Evolutionary conservation across 2,329 filamentous ascomycete species (phyloP).

Genomic region (Ilyonectria robusta): DNA sequence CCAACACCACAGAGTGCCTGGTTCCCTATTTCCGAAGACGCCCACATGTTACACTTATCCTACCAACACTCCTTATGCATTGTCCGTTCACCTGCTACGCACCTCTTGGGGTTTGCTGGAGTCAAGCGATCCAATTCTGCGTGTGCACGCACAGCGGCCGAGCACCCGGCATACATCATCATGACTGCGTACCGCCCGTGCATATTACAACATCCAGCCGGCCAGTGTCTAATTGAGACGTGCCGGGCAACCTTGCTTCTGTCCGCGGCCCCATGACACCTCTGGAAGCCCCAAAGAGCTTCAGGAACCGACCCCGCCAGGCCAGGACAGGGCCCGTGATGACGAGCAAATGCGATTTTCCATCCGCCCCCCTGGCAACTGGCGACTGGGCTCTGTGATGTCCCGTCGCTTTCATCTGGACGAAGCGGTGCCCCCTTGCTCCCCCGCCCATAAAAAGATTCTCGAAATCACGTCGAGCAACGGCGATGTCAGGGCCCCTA

Average conservation of each 20-base stretch:
- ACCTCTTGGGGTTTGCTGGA: background rate
- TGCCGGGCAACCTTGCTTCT: slow-evolving; percentile 5
- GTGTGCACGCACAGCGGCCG: slow-evolving; percentile 9
- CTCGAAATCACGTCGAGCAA: slow-evolving; percentile 21
- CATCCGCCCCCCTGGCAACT: slow-evolving; percentile 16
- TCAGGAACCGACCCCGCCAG: slow-evolving; percentile 13
- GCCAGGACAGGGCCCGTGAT: slow-evolving; percentile 7
- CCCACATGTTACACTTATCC: background rate
- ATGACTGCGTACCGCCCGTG: slow-evolving; percentile 8
- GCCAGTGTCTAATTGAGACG: slow-evolving; percentile 8
- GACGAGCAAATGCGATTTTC: slow-evolving; percentile 24
- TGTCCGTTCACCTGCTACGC: no score
- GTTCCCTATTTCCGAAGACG: background rate
- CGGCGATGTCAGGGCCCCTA: slow-evolving; percentile 11
- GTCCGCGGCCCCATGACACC: background rate
- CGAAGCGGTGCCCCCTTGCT: slow-evolving; percentile 1
- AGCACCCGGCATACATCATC: background rate
- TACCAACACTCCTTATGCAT: slow-evolving; percentile 5
- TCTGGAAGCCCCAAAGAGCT: slow-evolving; percentile 11
- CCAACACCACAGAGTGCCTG: slow-evolving; percentile 2
- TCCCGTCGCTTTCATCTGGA: slow-evolving; percentile 3
- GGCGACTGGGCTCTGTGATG: slow-evolving; percentile 1
- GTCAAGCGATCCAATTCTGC: background rate
- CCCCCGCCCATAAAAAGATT: slow-evolving; percentile 23
- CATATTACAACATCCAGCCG: background rate